phyloP scores from a whole-genome alignment of 306 rosid genomes.

The Betula pendula region DNA sequence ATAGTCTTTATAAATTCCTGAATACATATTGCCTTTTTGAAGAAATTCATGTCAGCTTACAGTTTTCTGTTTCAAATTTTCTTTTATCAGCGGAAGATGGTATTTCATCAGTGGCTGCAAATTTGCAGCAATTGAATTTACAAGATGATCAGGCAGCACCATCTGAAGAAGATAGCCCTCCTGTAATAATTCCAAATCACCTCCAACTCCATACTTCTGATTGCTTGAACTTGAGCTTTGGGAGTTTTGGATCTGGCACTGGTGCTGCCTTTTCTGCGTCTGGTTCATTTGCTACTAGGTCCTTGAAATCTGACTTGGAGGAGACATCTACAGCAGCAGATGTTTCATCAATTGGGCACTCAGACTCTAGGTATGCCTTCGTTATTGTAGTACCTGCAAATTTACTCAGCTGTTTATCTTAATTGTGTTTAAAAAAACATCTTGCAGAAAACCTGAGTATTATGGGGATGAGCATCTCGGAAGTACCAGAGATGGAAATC shows the following conservation, averaged over 20 bases:
- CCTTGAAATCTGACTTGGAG: conserved; percentile 59
- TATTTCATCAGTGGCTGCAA: conserved; percentile 62
- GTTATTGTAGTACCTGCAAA: not conserved
- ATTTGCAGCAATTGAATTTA: conserved; percentile 71
- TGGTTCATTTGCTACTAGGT: conserved; percentile 47
- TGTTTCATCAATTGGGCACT: conserved; percentile 64
- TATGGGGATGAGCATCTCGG: conserved; percentile 79
- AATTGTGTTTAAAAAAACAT: conserved; percentile 18
- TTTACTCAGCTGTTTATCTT: conserved; percentile 18
- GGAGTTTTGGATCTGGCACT: conserved; percentile 84
- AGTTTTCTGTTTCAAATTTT: not conserved
- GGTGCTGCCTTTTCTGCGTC: conserved; percentile 48
- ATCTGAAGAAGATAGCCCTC: conserved; percentile 70
- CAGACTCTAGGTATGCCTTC: conserved; percentile 61
- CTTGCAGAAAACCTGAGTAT: conserved; percentile 75
- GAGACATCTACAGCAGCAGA: conserved; percentile 69
- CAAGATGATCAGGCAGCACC: conserved; percentile 60
- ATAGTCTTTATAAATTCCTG: conserved; percentile 3
- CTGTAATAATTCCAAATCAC: conserved; percentile 93
- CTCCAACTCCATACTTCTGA: conserved; percentile 90
- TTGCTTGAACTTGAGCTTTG: conserved; percentile 92
- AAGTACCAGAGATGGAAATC: conserved; percentile 59
- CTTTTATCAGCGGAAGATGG: conserved; percentile 62
- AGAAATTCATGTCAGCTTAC: not conserved
- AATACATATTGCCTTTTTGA: not conserved